These are phyloP conservation scores for Leucaena leucocephala DNA, from an alignment of 306 rosid species.

Conservation along the genomic window DNA sequence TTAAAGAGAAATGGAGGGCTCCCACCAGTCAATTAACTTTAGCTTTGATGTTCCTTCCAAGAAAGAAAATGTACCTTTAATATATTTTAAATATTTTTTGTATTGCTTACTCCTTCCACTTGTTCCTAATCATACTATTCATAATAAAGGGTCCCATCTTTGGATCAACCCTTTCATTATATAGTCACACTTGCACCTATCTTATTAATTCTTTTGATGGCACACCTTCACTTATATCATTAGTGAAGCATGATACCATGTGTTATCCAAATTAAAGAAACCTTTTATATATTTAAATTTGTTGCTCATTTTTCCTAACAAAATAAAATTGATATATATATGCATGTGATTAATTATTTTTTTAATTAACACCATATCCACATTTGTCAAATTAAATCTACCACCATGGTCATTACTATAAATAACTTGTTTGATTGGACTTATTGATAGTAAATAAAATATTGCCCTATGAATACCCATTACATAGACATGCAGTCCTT, in stretches of 20 bases:
- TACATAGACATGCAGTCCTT: too few relatives aligned
- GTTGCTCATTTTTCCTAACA: not conserved
- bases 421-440: too few relatives aligned
- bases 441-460: too few relatives aligned
- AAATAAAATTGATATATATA: not conserved
- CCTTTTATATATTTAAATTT: constrained; percentile 5
- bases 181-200: not conserved
- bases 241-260: not conserved
- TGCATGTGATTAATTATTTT: too few relatives aligned
- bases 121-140: constrained; percentile 27
- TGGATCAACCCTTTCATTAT: constrained; percentile 20
- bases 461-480: too few relatives aligned
- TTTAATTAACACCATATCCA: too few relatives aligned
- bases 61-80: constrained; percentile 46
- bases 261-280: not conserved
- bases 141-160: constrained; percentile 14
- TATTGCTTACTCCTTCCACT: not conserved
- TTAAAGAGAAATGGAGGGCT: constrained; percentile 44
- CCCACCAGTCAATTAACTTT: constrained; percentile 39
- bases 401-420: too few relatives aligned
- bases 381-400: too few relatives aligned
- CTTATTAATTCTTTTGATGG: not conserved
- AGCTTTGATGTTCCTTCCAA: constrained; percentile 56
- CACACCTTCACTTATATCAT: not conserved
- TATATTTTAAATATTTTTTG: constrained; percentile 33